phyloP scores from a whole-genome alignment of 1,284 basidiomycete genomes.

The Schizopora paradoxa region DNA sequence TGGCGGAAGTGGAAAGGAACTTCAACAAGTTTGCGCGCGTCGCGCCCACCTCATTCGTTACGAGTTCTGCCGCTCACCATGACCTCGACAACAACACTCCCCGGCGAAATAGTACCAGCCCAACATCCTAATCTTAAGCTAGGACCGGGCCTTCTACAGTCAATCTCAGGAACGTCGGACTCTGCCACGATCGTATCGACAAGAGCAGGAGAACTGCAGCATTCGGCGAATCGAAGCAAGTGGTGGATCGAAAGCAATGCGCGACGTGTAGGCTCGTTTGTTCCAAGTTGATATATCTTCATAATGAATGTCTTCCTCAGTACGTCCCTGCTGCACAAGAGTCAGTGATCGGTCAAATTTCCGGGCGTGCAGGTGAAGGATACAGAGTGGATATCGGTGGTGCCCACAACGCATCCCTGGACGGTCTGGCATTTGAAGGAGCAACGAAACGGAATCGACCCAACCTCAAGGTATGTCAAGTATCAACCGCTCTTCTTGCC shows the following conservation, averaged over 20 bases:
- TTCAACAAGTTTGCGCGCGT: no score
- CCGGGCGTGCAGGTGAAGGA: slow-evolving; percentile 68
- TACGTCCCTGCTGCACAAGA: slow-evolving; percentile 83
- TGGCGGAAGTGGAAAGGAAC: no score
- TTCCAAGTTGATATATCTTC: slow-evolving; percentile 1
- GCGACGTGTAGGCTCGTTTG: slow-evolving; percentile 48
- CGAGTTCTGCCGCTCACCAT: no score
- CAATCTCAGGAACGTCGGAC: slow-evolving; percentile 28
- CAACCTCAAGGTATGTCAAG: slow-evolving; percentile 64
- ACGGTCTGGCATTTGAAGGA: slow-evolving; percentile 80
- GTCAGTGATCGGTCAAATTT: slow-evolving; percentile 69
- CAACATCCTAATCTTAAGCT: slow-evolving; percentile 74
- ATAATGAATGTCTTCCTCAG: slow-evolving; percentile 33
- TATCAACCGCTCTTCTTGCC: not conserved
- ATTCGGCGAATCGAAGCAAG: slow-evolving; percentile 63
- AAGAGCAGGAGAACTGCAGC: slow-evolving; percentile 59
- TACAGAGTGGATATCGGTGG: slow-evolving; percentile 82
- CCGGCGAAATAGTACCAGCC: slow-evolving; percentile 62
- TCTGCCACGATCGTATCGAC: slow-evolving; percentile 51
- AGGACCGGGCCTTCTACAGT: slow-evolving; percentile 70
- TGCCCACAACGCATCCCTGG: slow-evolving; percentile 70
- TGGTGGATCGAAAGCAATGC: slow-evolving; percentile 83
- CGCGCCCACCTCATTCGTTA: no score
- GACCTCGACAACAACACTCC: slow-evolving; percentile 37
- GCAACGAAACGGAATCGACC: slow-evolving; percentile 82